phyloP scores from a whole-genome alignment of 2,329 filamentous ascomycete species.

The Colletotrichum australisinense region DNA sequence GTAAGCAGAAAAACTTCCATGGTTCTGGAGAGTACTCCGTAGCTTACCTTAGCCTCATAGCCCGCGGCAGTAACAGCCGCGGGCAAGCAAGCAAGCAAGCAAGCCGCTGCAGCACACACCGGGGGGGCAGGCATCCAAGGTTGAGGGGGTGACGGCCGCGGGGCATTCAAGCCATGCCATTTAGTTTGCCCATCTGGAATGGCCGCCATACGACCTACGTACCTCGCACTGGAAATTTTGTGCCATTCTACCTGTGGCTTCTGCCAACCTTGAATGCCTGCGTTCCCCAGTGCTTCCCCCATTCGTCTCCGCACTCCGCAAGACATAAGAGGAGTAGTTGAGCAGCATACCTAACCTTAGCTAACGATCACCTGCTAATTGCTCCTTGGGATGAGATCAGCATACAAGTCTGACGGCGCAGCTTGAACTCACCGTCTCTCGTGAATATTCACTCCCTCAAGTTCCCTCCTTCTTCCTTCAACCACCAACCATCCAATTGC shows the following conservation, averaged over 20 bases:
- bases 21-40: not conserved
- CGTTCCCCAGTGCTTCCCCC: not conserved
- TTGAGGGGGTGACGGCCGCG: constrained; percentile 30
- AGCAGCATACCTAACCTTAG: not conserved
- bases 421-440: no score
- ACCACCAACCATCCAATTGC: not conserved
- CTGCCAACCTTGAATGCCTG: not conserved
- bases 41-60: not conserved
- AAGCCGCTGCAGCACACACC: not conserved
- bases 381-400: not conserved
- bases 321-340: not conserved
- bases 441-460: not conserved
- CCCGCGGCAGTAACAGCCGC: not conserved
- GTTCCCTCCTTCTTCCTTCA: not conserved
- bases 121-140: constrained; percentile 10
- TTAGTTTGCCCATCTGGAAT: constrained; percentile 34
- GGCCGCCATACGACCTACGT: not conserved
- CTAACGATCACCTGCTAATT: not conserved
- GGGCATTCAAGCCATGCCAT: constrained; percentile 32
- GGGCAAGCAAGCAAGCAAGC: not conserved
- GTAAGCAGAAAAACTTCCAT: not conserved
- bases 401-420: no score
- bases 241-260: not conserved
- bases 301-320: not conserved
- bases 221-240: not conserved